phyloP scores from a whole-genome alignment of 2,329 filamentous ascomycete species.

The Orbilia brochopaga region DNA sequence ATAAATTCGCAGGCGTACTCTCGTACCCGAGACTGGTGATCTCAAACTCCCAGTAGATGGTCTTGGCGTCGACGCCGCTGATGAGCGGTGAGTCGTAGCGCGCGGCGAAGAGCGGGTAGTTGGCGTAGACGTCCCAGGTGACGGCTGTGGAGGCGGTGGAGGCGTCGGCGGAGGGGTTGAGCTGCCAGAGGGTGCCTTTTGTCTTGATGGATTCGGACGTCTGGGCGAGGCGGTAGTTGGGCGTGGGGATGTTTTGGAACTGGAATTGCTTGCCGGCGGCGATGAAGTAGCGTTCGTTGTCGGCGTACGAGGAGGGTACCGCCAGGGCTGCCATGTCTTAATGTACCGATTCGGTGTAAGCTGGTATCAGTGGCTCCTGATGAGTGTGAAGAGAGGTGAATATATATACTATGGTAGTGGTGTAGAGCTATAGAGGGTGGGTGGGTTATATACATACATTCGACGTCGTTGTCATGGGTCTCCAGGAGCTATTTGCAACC shows the following conservation, averaged over 20 bases:
- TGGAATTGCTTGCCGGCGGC: constrained; percentile 34
- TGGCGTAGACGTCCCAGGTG: constrained; percentile 35
- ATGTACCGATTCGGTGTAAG: not conserved
- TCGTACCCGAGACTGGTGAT: constrained; percentile 36
- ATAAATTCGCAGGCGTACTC: constrained; percentile 12
- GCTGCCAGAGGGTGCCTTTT: constrained; percentile 47
- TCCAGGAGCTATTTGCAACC: too few species aligned
- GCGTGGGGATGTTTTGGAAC: constrained; percentile 36
- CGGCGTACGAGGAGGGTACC: constrained; percentile 16
- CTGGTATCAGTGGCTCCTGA: not conserved
- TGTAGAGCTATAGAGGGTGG: too few species aligned
- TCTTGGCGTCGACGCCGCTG: constrained; percentile 38
- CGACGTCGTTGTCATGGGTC: too few species aligned
- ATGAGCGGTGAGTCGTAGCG: constrained; percentile 43
- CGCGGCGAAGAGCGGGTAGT: constrained; percentile 31
- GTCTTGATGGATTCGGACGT: constrained; percentile 44
- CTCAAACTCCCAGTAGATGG: constrained; percentile 49
- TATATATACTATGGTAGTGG: too few species aligned
- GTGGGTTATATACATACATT: too few species aligned
- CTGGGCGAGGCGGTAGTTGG: constrained; percentile 41
- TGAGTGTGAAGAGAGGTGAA: too few species aligned
- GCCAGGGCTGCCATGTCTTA: constrained; percentile 21
- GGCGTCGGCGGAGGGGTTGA: constrained; percentile 40
- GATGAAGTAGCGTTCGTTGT: constrained; percentile 46
- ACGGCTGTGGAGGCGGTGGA: constrained; percentile 22